Conservation (phyloP, 768 basidiomycete genomes). For the Boletus patriciae region DNA sequence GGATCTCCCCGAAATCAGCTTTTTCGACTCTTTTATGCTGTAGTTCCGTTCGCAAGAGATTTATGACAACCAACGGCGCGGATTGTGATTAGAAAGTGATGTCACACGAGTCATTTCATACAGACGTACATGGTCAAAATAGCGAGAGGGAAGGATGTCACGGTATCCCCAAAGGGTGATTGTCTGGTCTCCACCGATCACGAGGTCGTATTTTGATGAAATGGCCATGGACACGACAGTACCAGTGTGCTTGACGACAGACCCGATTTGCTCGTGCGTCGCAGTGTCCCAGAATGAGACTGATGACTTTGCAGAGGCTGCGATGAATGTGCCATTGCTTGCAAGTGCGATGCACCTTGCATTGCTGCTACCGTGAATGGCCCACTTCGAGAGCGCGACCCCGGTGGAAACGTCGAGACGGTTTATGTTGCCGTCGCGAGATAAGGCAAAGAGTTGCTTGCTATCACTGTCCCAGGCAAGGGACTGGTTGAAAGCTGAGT, state of each 20-base stretch:
- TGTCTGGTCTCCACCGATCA: background rate
- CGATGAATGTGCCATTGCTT: background rate
- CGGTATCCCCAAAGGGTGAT: background rate
- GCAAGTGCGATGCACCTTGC: background rate
- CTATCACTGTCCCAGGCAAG: background rate
- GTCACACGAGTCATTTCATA: background rate
- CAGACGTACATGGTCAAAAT: background rate
- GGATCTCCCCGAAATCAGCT: too few species aligned
- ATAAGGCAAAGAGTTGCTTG: background rate
- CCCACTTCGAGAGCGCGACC: background rate
- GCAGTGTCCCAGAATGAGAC: constrained; percentile 7
- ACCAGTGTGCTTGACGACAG: background rate
- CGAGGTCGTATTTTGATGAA: background rate
- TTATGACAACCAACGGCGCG: background rate
- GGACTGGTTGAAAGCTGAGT: background rate
- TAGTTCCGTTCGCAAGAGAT: background rate
- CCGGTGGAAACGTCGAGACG: background rate
- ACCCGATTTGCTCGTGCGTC: background rate
- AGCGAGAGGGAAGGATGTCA: background rate
- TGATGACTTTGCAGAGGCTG: background rate
- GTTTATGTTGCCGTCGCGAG: background rate
- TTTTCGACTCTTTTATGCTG: too few species aligned
- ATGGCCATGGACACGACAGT: background rate
- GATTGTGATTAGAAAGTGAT: background rate
- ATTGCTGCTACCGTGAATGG: background rate